These are phyloP conservation scores for Arthrobotrys entomopaga DNA, from an alignment of 2,329 filamentous ascomycete genomes.

Conservation along the genomic window DNA sequence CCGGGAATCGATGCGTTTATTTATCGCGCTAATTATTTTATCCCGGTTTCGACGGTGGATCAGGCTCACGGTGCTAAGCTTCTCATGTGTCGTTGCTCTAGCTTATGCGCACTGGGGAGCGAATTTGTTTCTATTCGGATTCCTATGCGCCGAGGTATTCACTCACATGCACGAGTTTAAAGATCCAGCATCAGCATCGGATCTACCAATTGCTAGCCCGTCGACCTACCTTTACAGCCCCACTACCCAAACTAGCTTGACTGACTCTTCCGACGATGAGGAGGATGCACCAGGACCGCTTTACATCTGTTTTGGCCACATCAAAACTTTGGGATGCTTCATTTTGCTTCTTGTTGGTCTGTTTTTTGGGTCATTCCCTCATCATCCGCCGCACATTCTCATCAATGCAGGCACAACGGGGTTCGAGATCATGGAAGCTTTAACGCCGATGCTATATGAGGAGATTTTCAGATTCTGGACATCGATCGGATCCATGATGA, in stretches of 20 bases:
- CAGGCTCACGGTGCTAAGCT: constrained; percentile 58
- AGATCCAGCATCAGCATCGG: neutral
- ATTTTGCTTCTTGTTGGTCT: constrained; percentile 2
- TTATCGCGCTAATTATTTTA: constrained; percentile 62
- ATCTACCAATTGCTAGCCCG: neutral
- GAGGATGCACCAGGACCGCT: neutral
- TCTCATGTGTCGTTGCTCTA: neutral
- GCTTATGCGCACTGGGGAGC: constrained; percentile 18
- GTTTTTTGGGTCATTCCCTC: constrained; percentile 33
- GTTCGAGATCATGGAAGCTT: constrained; percentile 12
- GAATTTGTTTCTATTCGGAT: constrained; percentile 35
- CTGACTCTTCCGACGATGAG: neutral
- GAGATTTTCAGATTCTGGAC: constrained; percentile 50
- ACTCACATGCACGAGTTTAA: constrained; percentile 1
- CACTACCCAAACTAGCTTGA: too few relatives aligned
- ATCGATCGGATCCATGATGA: constrained; percentile 8
- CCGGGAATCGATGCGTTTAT: constrained; percentile 65
- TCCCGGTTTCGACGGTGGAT: constrained; percentile 61
- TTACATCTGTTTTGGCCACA: neutral
- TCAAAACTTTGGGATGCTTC: neutral
- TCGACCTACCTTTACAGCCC: too few relatives aligned
- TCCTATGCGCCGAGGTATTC: constrained; percentile 31
- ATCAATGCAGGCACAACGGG: constrained; percentile 7
- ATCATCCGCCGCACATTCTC: neutral
- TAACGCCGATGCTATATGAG: constrained; percentile 21